A percentile compares a stretch with the other conserved stretches of the same genome.
Evolutionary conservation across 1,284 basidiomycete genomes (phyloP).

Genomic region (Pseudomicrostroma phylloplanum): DNA sequence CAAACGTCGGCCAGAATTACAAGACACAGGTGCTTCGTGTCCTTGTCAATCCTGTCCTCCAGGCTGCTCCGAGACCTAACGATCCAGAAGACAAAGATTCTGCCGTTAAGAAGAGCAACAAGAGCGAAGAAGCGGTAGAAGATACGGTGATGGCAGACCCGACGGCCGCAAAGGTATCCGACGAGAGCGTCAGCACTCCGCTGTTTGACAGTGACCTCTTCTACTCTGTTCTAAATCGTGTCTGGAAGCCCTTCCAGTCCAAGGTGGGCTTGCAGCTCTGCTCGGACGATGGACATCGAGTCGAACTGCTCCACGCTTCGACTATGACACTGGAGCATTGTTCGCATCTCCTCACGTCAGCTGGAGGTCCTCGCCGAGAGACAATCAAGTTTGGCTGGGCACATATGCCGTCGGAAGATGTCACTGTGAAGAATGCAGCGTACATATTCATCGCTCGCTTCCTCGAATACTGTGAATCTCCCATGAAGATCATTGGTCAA

Average conservation of each 20-base stretch:
- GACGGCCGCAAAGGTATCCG: conserved; percentile 35
- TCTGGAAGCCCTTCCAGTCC: conserved; percentile 71
- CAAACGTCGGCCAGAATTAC: conserved; percentile 64
- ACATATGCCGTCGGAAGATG: conserved; percentile 73
- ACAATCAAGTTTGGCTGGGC: conserved; percentile 94
- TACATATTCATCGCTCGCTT: conserved; percentile 91
- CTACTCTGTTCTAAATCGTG: conserved; percentile 63
- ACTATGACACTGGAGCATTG: conserved; percentile 83
- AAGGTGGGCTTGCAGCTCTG: conserved; percentile 51
- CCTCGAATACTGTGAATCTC: conserved; percentile 82
- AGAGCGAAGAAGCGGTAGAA: conserved; percentile 12
- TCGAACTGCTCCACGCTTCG: conserved; percentile 85
- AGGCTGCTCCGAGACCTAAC: conserved; percentile 54
- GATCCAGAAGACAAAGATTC: conserved; percentile 19
- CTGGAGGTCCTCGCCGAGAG: conserved; percentile 73
- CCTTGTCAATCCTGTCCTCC: conserved; percentile 79
- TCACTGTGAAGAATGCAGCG: conserved; percentile 87
- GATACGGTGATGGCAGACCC: conserved; percentile 40
- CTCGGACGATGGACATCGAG: conserved; percentile 73
- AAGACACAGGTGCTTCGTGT: conserved; percentile 82
- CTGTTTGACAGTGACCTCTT: conserved; percentile 69
- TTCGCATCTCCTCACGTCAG: conserved; percentile 60
- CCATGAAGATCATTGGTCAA: conserved; percentile 86
- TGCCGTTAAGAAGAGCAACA: conserved; percentile 12
- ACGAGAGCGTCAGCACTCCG: conserved; percentile 1